A percentile compares a stretch with the other conserved stretches of the same genome.
Conservation (phyloP, 495 filamentous ascomycete genomes). For the Rostrohypoxylon terebratum region DNA sequence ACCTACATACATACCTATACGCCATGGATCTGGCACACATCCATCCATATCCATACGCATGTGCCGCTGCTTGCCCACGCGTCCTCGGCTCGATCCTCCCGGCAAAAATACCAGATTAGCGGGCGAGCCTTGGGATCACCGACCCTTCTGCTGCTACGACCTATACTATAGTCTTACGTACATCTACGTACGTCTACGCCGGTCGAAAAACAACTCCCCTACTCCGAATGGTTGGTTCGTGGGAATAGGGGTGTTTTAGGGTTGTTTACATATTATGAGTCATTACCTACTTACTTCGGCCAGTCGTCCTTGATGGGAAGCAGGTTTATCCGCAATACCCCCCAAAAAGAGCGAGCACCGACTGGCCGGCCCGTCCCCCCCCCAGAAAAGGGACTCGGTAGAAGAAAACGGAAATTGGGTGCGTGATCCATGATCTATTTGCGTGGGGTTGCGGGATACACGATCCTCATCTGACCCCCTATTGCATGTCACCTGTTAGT, state of each 20-base stretch:
- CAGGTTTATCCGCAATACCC: conserved; percentile 17
- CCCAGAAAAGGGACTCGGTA: conserved; percentile 10
- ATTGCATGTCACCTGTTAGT: conserved; percentile 40
- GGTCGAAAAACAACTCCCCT: not conserved
- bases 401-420: conserved; percentile 26
- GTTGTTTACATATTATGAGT: conserved; percentile 12
- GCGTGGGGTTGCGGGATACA: conserved; percentile 19
- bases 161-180: not conserved
- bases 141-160: not conserved
- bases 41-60: not conserved
- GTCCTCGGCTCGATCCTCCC: not conserved
- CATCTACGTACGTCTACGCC: conserved; percentile 14
- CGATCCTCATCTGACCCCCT: conserved; percentile 38
- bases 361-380: conserved; percentile 21
- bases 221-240: conserved; percentile 7
- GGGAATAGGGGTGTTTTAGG: not conserved
- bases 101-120: not conserved
- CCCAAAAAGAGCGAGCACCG: conserved; percentile 10
- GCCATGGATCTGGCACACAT: not conserved
- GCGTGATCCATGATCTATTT: conserved; percentile 1
- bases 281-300: not conserved
- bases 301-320: not conserved
- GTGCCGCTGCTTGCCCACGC: not conserved
- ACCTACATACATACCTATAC: not conserved
- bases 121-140: conserved; percentile 4